Evolutionary conservation across 2,329 filamentous ascomycete genomes (phyloP).

Genomic region (Geosmithia putterillii): DNA sequence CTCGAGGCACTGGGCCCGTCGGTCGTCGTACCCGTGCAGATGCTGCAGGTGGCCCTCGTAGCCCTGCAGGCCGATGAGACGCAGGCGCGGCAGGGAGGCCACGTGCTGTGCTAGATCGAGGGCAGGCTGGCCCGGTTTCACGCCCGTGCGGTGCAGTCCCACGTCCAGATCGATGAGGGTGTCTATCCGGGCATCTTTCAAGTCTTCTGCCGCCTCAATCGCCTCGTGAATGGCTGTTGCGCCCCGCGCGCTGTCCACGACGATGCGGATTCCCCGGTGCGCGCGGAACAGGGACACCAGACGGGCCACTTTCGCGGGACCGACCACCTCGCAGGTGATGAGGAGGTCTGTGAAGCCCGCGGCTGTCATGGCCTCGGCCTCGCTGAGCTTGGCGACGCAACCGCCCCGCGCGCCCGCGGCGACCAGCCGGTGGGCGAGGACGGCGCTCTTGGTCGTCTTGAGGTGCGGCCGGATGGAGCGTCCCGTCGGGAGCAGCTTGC

Average conservation of each 20-base stretch:
- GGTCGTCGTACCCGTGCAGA: conserved; percentile 27
- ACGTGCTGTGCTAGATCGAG: conserved; percentile 25
- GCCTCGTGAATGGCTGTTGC: conserved; percentile 31
- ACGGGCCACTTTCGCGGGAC: conserved; percentile 28
- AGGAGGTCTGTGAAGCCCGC: conserved; percentile 34
- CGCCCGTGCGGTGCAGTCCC: conserved; percentile 35
- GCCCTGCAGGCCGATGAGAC: conserved; percentile 35
- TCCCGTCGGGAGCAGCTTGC: conserved; percentile 29
- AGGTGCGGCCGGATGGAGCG: conserved; percentile 34
- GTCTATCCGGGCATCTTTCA: conserved; percentile 18
- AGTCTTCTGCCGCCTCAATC: too few species aligned
- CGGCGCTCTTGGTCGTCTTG: conserved; percentile 38
- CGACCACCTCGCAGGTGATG: conserved; percentile 38
- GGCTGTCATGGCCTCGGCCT: conserved; percentile 27
- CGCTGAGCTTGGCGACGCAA: conserved; percentile 38
- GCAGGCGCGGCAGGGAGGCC: conserved; percentile 19
- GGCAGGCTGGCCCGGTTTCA: conserved; percentile 26
- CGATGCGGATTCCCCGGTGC: conserved; percentile 25
- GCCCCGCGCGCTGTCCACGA: conserved; percentile 32
- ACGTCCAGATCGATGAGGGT: conserved; percentile 37
- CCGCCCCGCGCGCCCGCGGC: conserved; percentile 34
- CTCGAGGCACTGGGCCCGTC: conserved; percentile 27
- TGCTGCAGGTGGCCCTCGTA: conserved; percentile 43
- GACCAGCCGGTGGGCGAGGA: conserved; percentile 28
- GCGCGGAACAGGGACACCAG: conserved; percentile 29